phyloP scores from a whole-genome alignment of 163 green algal species.

The Chlamydomonas reinhardtii region DNA sequence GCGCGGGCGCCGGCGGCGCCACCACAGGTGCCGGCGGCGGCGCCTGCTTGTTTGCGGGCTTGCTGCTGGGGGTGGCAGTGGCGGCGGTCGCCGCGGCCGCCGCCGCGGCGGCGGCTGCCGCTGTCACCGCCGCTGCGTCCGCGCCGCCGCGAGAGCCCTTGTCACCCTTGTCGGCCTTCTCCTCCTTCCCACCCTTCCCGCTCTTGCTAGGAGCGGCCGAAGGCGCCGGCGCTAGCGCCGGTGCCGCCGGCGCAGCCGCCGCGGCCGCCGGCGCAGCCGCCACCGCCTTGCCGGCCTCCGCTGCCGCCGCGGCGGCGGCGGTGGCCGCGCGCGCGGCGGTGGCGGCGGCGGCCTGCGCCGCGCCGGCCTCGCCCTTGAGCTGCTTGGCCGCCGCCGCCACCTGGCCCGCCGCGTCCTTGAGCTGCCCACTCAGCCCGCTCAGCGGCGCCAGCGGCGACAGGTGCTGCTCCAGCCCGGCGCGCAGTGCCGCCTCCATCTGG shows the following conservation, averaged over 20 bases:
- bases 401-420: neutral
- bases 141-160: neutral
- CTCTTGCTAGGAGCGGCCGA: too few species aligned
- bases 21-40: neutral
- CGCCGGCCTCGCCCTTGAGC: slow-evolving; percentile 27
- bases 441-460: slow-evolving; percentile 48
- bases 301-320: neutral
- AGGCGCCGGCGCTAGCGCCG: neutral
- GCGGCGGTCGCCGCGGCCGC: neutral
- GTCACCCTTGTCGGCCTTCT: neutral
- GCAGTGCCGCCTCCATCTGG: slow-evolving; percentile 63
- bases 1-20: neutral
- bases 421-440: neutral
- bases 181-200: neutral
- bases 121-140: neutral
- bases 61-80: neutral
- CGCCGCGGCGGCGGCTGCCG: neutral
- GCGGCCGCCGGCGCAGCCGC: neutral
- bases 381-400: neutral
- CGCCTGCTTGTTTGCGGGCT: slow-evolving; percentile 17
- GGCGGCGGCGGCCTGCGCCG: slow-evolving; percentile 9
- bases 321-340: neutral
- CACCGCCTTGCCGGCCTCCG: neutral
- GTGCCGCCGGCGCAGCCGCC: neutral
- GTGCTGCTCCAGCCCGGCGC: slow-evolving; percentile 64